Conservation (phyloP, 1,139 yeast species). For the Groenewaldozyma auringiensis region DNA sequence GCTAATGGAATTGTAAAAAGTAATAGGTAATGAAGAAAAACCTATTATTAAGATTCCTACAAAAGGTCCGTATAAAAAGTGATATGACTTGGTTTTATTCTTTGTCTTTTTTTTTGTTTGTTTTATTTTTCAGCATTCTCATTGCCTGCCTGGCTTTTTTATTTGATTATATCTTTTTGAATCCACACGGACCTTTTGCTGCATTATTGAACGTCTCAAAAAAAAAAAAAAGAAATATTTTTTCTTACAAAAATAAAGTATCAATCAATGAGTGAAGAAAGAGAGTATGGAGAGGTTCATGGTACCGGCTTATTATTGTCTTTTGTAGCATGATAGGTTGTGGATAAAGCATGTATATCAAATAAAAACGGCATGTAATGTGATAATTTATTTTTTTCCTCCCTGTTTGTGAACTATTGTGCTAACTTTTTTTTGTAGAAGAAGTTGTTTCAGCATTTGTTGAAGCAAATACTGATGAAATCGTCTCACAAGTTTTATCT, state of each 20-base stretch:
- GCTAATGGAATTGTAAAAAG: background rate
- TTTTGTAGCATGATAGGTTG: too few species aligned
- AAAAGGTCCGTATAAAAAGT: slow-evolving; percentile 1
- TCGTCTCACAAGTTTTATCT: background rate
- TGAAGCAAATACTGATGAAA: background rate
- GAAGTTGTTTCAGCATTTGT: background rate
- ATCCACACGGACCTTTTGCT: background rate
- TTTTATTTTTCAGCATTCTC: background rate
- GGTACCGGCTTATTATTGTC: too few species aligned
- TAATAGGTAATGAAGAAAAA: background rate
- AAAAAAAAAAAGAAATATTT: too few species aligned
- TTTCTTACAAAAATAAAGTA: too few species aligned
- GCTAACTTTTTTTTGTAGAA: background rate
- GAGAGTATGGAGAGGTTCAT: too few species aligned
- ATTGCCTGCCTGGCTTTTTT: background rate
- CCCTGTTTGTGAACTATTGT: too few species aligned
- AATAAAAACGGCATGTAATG: too few species aligned
- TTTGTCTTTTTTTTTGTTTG: background rate
- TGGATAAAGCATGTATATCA: too few species aligned
- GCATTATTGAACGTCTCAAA: too few species aligned
- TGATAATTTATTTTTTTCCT: too few species aligned
- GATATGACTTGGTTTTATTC: background rate
- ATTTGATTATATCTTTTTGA: background rate
- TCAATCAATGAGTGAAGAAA: too few species aligned
- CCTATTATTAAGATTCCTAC: background rate